Base-by-base conservation (phyloP, 345 rosid species). In the Eucalyptus cloeziana region DNA sequence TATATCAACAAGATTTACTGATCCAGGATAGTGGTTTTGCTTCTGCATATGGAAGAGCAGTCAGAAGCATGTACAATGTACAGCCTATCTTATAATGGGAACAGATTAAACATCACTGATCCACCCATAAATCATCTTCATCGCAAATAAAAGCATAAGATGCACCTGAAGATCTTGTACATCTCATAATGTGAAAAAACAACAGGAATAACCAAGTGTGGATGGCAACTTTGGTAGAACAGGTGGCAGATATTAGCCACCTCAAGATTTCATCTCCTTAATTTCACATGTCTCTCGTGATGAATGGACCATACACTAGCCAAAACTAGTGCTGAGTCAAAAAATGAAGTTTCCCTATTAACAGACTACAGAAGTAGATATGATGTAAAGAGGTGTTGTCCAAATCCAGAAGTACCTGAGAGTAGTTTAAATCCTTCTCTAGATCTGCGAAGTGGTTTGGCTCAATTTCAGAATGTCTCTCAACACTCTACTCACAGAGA, bases 381-480 rank as follows among this genome's bases (percentile, higher is more conserved):
- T 40, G 83, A 37, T 21, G 47, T 76, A 76, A 19, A 76, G 47
- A 76, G 8, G 83, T 76, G 83, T 71, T 17, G 43, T 76, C 47
- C 83, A 21, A 76, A 76, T 37, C 0, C 30, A 37, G 47, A 37
- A 76, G 27, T 40, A 76, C 83, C 83, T 76, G 47, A 76, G 47
- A 37, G 83, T 76, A 71, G 83, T 21, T 76, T 76, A 40, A 76
- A 44, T 76, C 47, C 83, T 71, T 71, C 81, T 76, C 79, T 88
- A 64, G 79, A 62, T 88, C 86, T 37, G 25, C n/a, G 47, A 45
- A 49, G 89, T 71, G 40, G 94, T 91, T 89, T 76, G 85, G 90
- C 97, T 95, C 86, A 97, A 91, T 90, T 93, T 94, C 71, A 94
- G 87, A 87, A 93, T 90, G 90, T 94, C 94, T 40, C 90, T 92